Evolutionary conservation across 106 monocot species (phyloP), one percentile per base, ranked within the genome.

Genomic region (Platanthera zijinensis): DNA sequence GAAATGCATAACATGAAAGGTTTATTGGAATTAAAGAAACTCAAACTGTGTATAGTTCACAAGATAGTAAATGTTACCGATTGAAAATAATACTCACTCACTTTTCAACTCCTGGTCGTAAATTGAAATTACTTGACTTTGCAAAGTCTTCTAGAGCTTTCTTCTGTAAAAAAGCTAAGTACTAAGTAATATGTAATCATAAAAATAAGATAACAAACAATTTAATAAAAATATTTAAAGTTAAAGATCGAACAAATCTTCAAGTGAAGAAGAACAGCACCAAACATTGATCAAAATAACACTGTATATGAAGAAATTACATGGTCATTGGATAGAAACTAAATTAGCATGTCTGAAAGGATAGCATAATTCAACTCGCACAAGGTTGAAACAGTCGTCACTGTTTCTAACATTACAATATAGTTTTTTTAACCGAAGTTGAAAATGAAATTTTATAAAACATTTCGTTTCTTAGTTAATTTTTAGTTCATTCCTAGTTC

Each of bases 31-130:
- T 2, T 67, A 30, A 67, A 67, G 10, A 67, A 67, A 30, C 12
- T 7, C 67, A 39, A 8, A 39, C 13, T 67, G 67, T 30, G 11
- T 67, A 67, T 39, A 67, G 39, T 0, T 39, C 67, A 39, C 8
- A n/a, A 78, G 15, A 49, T 39, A 49, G 10, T 28, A 51, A 11
- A 77, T 21, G 18, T 28, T 13, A 30, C 30, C n/a, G 52, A 68
- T 54, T 5, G 54, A 10, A 61, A 54, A 51, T 46, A 80, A 62
- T 22, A 13, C 18, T 21, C 17, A 81, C 82, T 86, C 62, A 89
- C 97, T 80, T 82, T 66, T 97, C 91, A 75, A 89, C 93, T 78
- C 97, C 93, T 84, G 93, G 94, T 30, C 91, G 91, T 76, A 93
- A 83, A 72, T 89, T 78, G 51, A 94, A 81, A 75, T 75, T 86